Evolutionary conservation across 2,329 filamentous ascomycete genomes (phyloP), one percentile per base, ranked within the genome.

Genomic region (Chaetomiaceae sp.): DNA sequence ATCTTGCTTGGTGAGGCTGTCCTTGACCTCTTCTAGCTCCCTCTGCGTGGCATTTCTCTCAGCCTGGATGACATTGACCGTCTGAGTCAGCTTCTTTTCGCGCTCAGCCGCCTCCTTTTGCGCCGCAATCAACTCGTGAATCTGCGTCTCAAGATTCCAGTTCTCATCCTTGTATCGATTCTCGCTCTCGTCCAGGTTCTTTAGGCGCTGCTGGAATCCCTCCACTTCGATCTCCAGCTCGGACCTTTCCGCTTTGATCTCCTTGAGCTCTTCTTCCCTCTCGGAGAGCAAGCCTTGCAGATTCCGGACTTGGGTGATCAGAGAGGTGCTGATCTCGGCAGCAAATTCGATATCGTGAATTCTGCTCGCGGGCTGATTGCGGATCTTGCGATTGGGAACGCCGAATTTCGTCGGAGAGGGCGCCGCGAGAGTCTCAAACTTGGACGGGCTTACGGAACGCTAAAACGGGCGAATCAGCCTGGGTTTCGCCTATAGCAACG

Each of bases 151-250:
- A 33, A 99, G 79, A 58, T 88, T 92, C 94, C 94, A 99, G 68
- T 97, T 99, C 70, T 97, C 94, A 65, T 99, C 94, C 72, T 96
- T 97, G 74, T 95, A 96, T 48, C 89, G 86, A 64, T 95, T 87
- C 69, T 99, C 94, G 67, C 88, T 96, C 71, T 99, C 94, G 62
- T 96, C 91, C 36, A 96, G 76, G 6, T 81, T 80, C 65, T 89
- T 87, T 59, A 97, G 75, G 30, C 90, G 84, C 67, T 95, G 89
- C 48, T 86, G 81, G 58, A 95, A 81, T 3, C 80, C 82, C 67
- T 95, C 87, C 0, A 85, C 81, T 60, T 96, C 91, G 30, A 89
- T 80, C 68, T 97, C 91, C 32, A 97, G 77, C 56, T 83, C 82
- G 5, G 87, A 86, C 63, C 87, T 89, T 58, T 95, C 89, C 47